Base-by-base conservation (phyloP, 352 stramenopile species). In the Globisporangium acanthophoron region DNA sequence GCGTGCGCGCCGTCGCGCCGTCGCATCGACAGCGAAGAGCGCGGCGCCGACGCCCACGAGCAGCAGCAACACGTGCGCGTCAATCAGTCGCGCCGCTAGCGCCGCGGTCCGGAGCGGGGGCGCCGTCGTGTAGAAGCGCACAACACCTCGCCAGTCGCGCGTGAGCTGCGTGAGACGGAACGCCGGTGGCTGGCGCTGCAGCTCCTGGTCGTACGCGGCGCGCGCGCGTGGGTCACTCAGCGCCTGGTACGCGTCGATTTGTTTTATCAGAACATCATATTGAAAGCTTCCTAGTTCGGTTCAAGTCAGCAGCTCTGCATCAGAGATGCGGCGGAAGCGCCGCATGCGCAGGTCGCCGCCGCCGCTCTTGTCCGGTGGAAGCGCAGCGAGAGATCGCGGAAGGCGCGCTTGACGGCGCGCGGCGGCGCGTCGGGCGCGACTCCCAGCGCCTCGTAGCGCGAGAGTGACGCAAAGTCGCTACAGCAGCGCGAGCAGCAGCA, bases 311-410 rank as follows among this genome's bases (percentile, higher is more conserved):
- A 7, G 40, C 39, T 18, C 47, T 47, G 8, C 12, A 75, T 65
- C 65, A 43, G 72, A 75, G 41, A 80, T 74, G 3, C 60, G 60
- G 33, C 74, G 67, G 58, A 80, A 80, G 40, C 72, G 61, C 20
- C 46, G 50, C 12, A 57, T 65, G 41, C 62, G 62, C 8, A 80
- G 50, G 43, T 71, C 52, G 29, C 56, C 27, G 7, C 24, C 49
- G n/a, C 48, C 58, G 27, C 78, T 67, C 53, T 89, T 90, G 58
- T 93, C 83, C 31, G 83, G 52, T 93, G 83, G 46, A 82, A 88
- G 46, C 76, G 79, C 31, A 93, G 63, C 29, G 83, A 86, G 31
- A 88, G 69, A 60, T 85, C 83, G 29, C 78, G 66, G 55, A 88
- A 93, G 1, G 75, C 72, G 45, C 73, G 71, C 70, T 82, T 85